phyloP scores from a whole-genome alignment of 768 basidiomycete species.

The Daedaleopsis sinensis region DNA sequence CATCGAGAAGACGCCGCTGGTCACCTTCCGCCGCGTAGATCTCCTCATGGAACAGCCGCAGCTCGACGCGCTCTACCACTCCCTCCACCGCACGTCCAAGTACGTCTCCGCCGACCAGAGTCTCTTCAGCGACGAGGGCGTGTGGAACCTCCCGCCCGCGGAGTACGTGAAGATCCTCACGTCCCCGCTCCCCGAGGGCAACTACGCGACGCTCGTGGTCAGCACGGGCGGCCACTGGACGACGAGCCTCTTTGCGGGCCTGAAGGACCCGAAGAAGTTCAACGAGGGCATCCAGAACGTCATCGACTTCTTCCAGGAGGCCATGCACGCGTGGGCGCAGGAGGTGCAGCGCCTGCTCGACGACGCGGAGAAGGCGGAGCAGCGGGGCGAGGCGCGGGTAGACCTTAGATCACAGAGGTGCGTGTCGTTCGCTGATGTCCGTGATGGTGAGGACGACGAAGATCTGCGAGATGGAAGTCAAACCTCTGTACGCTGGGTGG shows the following conservation, averaged over 20 bases:
- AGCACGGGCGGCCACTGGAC: constrained; percentile 77
- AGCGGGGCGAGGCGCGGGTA: constrained; percentile 18
- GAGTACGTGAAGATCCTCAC: constrained; percentile 57
- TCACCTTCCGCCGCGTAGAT: constrained; percentile 68
- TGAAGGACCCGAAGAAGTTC: constrained; percentile 36
- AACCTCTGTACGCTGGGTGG: no score
- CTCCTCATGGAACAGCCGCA: constrained; percentile 54
- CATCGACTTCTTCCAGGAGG: constrained; percentile 57
- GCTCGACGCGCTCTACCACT: constrained; percentile 41
- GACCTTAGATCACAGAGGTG: no score
- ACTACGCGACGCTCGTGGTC: constrained; percentile 64
- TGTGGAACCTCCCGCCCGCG: constrained; percentile 55
- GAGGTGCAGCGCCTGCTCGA: constrained; percentile 51
- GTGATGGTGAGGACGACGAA: no score
- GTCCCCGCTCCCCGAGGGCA: constrained; percentile 46
- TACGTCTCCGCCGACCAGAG: neutral
- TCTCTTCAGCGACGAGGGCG: constrained; percentile 58
- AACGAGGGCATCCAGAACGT: constrained; percentile 57
- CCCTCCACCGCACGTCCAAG: constrained; percentile 17
- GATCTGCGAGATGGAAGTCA: no score
- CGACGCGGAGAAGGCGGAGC: constrained; percentile 33
- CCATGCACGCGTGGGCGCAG: constrained; percentile 57
- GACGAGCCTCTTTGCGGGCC: constrained; percentile 51
- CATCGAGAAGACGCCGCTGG: constrained; percentile 59
- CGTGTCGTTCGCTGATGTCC: no score